These are phyloP conservation scores for Wallacemonas sp. DNA, from an alignment of 208 protist genomes.

Conservation along the genomic window DNA sequence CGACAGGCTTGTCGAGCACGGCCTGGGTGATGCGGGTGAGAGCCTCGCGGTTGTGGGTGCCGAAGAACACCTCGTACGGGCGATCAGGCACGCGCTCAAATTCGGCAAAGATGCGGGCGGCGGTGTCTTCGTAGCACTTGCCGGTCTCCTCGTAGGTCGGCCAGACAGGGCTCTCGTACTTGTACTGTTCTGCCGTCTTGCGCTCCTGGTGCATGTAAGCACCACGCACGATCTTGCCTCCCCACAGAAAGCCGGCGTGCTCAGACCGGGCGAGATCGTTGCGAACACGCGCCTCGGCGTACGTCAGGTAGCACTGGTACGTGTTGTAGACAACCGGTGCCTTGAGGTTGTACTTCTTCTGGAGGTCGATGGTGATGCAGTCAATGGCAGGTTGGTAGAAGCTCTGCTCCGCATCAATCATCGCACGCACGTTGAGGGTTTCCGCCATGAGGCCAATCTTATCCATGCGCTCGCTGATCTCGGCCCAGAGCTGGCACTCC, in stretches of 20 bases:
- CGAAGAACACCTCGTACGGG: constrained; percentile 83
- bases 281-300: constrained; percentile 79
- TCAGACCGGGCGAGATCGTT: constrained; percentile 88
- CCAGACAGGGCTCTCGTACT: constrained; percentile 90
- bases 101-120: constrained; percentile 66
- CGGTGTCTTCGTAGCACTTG: constrained; percentile 80
- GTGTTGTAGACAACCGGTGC: constrained; percentile 95
- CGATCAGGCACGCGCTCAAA: constrained; percentile 52
- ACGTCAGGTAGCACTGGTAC: constrained; percentile 97
- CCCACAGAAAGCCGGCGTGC: constrained; percentile 88
- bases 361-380: constrained; percentile 80
- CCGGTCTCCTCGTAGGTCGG: constrained; percentile 92
- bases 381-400: constrained; percentile 97
- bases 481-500: constrained; percentile 80
- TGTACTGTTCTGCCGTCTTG: constrained; percentile 65
- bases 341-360: constrained; percentile 91
- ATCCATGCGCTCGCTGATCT: constrained; percentile 61
- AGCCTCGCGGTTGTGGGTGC: constrained; percentile 93
- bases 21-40: constrained; percentile 63
- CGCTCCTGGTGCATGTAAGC: constrained; percentile 95
- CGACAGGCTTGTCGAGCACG: constrained; percentile 53
- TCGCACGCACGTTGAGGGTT: constrained; percentile 73
- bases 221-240: constrained; percentile 95
- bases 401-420: constrained; percentile 97
- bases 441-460: constrained; percentile 73